These are phyloP conservation scores for Bipolaris gigantea DNA, from an alignment of 2,329 filamentous ascomycete species.

Conservation along the genomic window DNA sequence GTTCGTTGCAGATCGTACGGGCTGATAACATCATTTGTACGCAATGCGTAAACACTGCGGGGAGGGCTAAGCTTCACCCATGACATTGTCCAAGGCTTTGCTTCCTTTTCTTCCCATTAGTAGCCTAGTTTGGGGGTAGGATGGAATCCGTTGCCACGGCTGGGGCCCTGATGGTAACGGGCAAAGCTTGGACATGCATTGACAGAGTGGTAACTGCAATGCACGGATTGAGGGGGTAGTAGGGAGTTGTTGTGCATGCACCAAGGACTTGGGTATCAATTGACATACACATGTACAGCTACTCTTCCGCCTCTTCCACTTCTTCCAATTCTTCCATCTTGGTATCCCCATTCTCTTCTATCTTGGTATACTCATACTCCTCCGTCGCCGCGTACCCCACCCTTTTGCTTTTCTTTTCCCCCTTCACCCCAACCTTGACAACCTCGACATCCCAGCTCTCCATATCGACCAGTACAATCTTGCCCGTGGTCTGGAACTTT, in stretches of 20 bases:
- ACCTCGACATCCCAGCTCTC: constrained; percentile 80
- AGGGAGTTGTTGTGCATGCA: background rate
- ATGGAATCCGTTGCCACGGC: too few species aligned
- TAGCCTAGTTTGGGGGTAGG: background rate
- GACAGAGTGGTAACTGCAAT: too few species aligned
- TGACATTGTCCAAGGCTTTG: constrained; percentile 11
- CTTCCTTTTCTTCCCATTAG: background rate
- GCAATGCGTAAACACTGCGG: background rate
- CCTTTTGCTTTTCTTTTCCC: background rate
- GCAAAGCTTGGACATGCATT: too few species aligned
- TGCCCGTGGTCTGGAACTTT: constrained; percentile 73
- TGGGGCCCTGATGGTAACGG: too few species aligned
- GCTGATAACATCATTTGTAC: background rate
- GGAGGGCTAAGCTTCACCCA: constrained; percentile 2
- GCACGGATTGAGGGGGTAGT: too few species aligned
- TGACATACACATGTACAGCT: background rate
- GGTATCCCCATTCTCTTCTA: too few species aligned
- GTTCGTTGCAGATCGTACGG: background rate
- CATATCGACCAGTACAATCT: constrained; percentile 80
- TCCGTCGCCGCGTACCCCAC: background rate
- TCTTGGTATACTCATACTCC: background rate
- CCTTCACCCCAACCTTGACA: constrained; percentile 47
- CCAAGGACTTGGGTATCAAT: constrained; percentile 3
- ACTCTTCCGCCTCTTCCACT: background rate
- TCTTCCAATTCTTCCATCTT: background rate